These are phyloP conservation scores for Penstemon eatonii DNA, from an alignment of 257 asterid species.

Conservation along the genomic window DNA sequence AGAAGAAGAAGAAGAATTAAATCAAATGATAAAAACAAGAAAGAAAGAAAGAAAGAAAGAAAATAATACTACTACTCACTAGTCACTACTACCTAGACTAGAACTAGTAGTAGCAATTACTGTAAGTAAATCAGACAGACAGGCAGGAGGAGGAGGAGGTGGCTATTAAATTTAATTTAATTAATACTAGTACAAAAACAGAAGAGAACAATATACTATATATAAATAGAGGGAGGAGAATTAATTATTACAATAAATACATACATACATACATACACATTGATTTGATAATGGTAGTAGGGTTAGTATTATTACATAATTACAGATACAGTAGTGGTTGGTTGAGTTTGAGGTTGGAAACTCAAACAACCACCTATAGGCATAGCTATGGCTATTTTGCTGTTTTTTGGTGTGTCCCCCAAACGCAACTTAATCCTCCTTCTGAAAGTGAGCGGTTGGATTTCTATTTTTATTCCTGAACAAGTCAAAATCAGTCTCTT, in stretches of 20 bases:
- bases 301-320: background rate
- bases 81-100: too few species aligned
- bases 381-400: background rate
- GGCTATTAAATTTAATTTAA: background rate
- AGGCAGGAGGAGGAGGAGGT: constrained; percentile 28
- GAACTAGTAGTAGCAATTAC: background rate
- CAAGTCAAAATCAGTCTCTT: background rate
- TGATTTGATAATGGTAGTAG: background rate
- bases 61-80: too few species aligned
- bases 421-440: constrained; percentile 29
- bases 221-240: background rate
- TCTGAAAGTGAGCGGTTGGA: constrained; percentile 67
- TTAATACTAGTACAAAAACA: too few species aligned
- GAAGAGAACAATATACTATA: too few species aligned
- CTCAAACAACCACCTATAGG: too few species aligned
- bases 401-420: background rate
- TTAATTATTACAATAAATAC: background rate
- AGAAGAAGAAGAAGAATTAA: background rate
- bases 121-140: constrained; percentile 13
- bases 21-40: background rate
- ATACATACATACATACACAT: too few species aligned
- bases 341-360: constrained; percentile 17
- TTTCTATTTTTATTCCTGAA: constrained; percentile 36
- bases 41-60: constrained; percentile 1
- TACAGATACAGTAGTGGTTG: constrained; percentile 6